A percentile compares a stretch with the other conserved stretches of the same genome.
phyloP scores from a whole-genome alignment of 2,329 filamentous ascomycete species.

The Neofusicoccum sp. region DNA sequence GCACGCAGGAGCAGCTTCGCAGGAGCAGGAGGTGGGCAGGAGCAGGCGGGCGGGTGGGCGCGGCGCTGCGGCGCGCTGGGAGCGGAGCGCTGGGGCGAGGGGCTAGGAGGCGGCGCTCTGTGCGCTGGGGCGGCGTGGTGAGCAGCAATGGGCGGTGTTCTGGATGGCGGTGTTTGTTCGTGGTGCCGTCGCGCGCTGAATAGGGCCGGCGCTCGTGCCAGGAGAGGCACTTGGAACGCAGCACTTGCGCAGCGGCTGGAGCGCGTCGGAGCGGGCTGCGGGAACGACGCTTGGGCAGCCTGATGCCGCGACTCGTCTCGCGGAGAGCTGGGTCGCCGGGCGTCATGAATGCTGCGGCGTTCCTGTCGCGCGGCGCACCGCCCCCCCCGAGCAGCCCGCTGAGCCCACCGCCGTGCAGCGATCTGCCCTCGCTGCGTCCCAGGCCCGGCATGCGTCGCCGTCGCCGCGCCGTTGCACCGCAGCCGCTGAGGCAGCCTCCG shows the following conservation, averaged over 20 bases:
- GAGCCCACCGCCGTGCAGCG: conserved; percentile 2
- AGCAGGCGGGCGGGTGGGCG: neutral
- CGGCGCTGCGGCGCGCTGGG: neutral
- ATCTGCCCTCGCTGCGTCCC: no score
- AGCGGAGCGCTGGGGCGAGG: neutral
- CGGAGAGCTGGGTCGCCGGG: neutral
- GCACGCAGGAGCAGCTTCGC: conserved; percentile 12
- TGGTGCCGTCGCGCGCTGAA: conserved; percentile 12
- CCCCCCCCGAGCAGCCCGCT: neutral
- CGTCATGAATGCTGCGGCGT: no score
- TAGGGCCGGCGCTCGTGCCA: conserved; percentile 14
- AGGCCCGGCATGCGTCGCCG: no score
- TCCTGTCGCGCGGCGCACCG: conserved; percentile 1
- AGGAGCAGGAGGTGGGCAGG: conserved; percentile 10
- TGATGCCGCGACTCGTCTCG: neutral
- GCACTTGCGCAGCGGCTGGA: neutral
- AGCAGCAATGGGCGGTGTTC: neutral
- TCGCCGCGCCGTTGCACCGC: neutral
- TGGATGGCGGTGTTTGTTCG: conserved; percentile 11
- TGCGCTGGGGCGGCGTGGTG: neutral
- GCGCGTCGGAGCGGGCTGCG: conserved; percentile 10
- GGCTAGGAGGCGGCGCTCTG: conserved; percentile 8
- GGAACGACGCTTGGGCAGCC: conserved; percentile 2
- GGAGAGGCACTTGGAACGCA: neutral
- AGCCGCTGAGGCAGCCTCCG: neutral